These are phyloP conservation scores for Didymella exigua DNA, from an alignment of 2,329 filamentous ascomycete species.

Conservation along the genomic window DNA sequence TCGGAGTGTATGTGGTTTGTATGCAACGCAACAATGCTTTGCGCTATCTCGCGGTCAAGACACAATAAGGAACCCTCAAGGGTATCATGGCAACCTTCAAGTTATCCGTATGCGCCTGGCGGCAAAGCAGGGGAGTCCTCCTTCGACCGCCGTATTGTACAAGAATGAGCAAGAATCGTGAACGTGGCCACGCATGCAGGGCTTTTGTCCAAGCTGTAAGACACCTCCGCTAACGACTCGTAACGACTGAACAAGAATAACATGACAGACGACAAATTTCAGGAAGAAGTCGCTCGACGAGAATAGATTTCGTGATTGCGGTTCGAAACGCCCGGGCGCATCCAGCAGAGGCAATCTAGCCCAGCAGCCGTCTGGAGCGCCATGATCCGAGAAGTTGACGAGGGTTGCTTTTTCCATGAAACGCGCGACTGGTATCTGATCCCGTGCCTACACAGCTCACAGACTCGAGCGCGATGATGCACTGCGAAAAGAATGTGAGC, in stretches of 20 bases:
- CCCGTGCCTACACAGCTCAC: slow-evolving; percentile 9
- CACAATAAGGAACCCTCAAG: slow-evolving; percentile 25
- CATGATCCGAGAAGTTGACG: background rate
- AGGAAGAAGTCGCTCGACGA: background rate
- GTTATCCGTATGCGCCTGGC: slow-evolving; percentile 21
- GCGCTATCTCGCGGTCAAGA: slow-evolving; percentile 5
- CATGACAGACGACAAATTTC: background rate
- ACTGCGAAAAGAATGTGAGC: slow-evolving; percentile 2
- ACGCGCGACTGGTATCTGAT: background rate
- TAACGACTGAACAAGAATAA: slow-evolving; percentile 6
- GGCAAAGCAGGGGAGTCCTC: background rate
- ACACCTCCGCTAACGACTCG: slow-evolving; percentile 5
- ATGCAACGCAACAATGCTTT: slow-evolving; percentile 6
- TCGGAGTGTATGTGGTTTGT: background rate
- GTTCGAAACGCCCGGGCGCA: background rate
- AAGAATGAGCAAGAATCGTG: slow-evolving; percentile 10
- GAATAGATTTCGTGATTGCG: background rate
- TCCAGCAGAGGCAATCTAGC: slow-evolving; percentile 7
- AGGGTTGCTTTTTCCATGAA: slow-evolving; percentile 5
- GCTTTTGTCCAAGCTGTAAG: slow-evolving; percentile 3
- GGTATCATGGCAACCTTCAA: slow-evolving; percentile 31
- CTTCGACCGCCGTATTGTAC: slow-evolving; percentile 20
- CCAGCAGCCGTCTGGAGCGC: slow-evolving; percentile 4
- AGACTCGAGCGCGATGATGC: background rate
- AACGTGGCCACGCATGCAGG: slow-evolving; percentile 2